Percentiles rank a stretch among this genome's conserved stretches.
phyloP scores from a whole-genome alignment of 495 filamentous ascomycete genomes.

The Aspergillus bridgeri region DNA sequence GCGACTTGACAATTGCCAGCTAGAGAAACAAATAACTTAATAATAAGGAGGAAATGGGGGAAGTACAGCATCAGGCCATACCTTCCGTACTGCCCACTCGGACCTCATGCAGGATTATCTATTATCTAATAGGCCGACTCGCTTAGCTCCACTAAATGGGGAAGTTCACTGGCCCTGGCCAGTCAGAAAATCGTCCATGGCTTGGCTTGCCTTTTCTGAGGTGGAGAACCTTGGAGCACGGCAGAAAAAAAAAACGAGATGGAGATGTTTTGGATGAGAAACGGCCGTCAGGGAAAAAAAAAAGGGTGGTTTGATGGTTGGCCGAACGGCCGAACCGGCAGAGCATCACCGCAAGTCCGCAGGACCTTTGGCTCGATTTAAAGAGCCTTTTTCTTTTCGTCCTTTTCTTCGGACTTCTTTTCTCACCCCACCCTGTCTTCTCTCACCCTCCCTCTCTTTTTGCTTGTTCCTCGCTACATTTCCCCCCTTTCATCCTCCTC shows the following conservation, averaged over 20 bases:
- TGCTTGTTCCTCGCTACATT: too few species aligned
- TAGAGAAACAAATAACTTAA: neutral
- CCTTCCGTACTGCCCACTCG: neutral
- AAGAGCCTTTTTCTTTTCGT: neutral
- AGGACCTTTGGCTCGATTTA: neutral
- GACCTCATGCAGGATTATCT: neutral
- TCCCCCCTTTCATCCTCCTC: conserved; percentile 6
- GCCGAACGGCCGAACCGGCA: conserved; percentile 4
- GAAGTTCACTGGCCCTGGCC: neutral
- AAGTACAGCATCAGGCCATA: neutral
- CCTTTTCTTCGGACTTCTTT: neutral
- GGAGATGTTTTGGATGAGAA: neutral
- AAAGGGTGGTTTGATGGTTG: conserved; percentile 5
- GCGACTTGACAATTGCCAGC: neutral
- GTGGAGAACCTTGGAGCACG: neutral
- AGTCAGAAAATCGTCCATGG: neutral
- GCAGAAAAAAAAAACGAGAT: conserved; percentile 8
- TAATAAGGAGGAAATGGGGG: too few species aligned
- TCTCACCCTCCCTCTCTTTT: neutral
- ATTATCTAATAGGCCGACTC: neutral
- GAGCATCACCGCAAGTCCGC: conserved; percentile 1
- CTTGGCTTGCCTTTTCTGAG: neutral
- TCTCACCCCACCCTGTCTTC: neutral
- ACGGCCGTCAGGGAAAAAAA: conserved; percentile 6
- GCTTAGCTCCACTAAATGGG: neutral